Evolutionary conservation across 2,329 filamentous ascomycete species (phyloP).

Genomic region (Macrophomina pseudophaseolina): DNA sequence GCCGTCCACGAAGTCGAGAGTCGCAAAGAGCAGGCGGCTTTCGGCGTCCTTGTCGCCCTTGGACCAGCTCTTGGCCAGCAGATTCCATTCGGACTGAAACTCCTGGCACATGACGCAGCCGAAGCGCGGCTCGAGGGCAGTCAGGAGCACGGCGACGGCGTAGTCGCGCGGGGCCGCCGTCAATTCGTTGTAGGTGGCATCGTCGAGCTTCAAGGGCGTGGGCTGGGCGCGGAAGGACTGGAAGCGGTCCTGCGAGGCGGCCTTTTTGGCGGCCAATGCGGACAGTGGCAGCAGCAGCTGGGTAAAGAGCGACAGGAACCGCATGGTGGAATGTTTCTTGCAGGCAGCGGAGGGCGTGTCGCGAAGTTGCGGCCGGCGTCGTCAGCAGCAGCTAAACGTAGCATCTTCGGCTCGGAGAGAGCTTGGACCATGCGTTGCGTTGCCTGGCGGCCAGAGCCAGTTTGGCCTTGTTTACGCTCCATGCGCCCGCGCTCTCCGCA

Average conservation of each 20-base stretch:
- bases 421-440: no score
- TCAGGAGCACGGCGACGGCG: slow-evolving; percentile 79
- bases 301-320: slow-evolving; percentile 64
- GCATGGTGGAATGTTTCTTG: slow-evolving; percentile 62
- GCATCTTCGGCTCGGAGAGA: not conserved
- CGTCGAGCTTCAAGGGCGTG: slow-evolving; percentile 77
- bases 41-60: slow-evolving; percentile 79
- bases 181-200: slow-evolving; percentile 74
- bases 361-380: slow-evolving; percentile 5
- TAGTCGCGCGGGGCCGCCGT: slow-evolving; percentile 83
- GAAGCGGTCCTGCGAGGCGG: slow-evolving; percentile 67
- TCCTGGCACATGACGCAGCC: slow-evolving; percentile 86
- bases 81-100: slow-evolving; percentile 93
- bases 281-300: slow-evolving; percentile 66
- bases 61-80: slow-evolving; percentile 84
- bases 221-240: slow-evolving; percentile 71
- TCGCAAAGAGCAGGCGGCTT: slow-evolving; percentile 77
- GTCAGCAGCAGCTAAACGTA: slow-evolving; percentile 22
- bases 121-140: slow-evolving; percentile 81
- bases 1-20: slow-evolving; percentile 86
- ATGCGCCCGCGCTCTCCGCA: not conserved
- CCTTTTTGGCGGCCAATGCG: slow-evolving; percentile 67
- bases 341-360: slow-evolving; percentile 13
- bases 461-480: slow-evolving; percentile 1
- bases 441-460: no score